These are phyloP conservation scores for Diaporthe ilicicola DNA, from an alignment of 2,329 filamentous ascomycete species.

Conservation along the genomic window DNA sequence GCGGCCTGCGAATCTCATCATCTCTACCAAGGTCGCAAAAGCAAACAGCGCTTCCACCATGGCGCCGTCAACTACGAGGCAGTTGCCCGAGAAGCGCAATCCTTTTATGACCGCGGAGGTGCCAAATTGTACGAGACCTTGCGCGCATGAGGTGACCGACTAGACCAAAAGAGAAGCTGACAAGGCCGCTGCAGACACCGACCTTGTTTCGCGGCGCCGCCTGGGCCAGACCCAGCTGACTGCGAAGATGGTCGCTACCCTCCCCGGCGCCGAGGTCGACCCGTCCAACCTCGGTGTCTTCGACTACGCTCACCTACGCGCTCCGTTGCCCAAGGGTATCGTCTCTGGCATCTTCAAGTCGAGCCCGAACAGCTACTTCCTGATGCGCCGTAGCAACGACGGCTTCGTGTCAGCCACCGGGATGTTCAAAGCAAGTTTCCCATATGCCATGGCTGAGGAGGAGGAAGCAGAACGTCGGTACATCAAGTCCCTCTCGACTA, in stretches of 20 bases:
- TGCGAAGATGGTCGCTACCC: slow-evolving; percentile 80
- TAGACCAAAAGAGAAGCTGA: slow-evolving; percentile 31
- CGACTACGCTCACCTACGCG: slow-evolving; percentile 95
- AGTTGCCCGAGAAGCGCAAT: slow-evolving; percentile 59
- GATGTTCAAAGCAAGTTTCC: slow-evolving; percentile 93
- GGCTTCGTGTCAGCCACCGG: slow-evolving; percentile 86
- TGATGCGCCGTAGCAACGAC: slow-evolving; percentile 91
- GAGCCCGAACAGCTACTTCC: slow-evolving; percentile 91
- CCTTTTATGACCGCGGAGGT: slow-evolving; percentile 61
- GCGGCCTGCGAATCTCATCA: not conserved
- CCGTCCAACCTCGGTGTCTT: slow-evolving; percentile 81
- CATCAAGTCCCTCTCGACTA: slow-evolving; percentile 83
- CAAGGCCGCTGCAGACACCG: slow-evolving; percentile 61
- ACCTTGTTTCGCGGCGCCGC: slow-evolving; percentile 84
- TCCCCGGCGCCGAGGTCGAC: slow-evolving; percentile 75
- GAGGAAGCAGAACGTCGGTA: slow-evolving; percentile 82
- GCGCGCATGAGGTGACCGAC: not conserved
- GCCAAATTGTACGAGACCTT: slow-evolving; percentile 55
- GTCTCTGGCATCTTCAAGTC: slow-evolving; percentile 92
- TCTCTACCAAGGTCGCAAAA: slow-evolving; percentile 15
- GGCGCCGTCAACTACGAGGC: slow-evolving; percentile 34
- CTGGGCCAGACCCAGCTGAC: slow-evolving; percentile 92
- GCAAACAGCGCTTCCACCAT: slow-evolving; percentile 29
- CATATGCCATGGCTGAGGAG: slow-evolving; percentile 76
- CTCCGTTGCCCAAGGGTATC: slow-evolving; percentile 90